phyloP scores from a whole-genome alignment of 768 basidiomycete species.

The Trametes maxima region DNA sequence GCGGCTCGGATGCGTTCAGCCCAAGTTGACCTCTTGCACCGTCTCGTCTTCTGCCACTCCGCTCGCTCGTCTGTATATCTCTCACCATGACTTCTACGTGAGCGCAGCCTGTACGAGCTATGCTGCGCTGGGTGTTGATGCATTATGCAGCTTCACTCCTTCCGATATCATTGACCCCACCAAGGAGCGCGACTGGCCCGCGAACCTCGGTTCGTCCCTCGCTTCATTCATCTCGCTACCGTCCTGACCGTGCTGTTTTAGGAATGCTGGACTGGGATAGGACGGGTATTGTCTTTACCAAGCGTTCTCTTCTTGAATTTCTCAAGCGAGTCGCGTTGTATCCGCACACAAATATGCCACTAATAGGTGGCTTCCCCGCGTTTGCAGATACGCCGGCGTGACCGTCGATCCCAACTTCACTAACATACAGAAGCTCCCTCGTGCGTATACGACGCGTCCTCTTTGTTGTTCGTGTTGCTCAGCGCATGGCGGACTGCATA shows the following conservation, averaged over 20 bases:
- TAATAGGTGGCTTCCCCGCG: slow-evolving; percentile 11
- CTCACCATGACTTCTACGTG: background rate
- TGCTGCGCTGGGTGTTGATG: background rate
- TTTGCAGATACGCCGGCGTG: slow-evolving; percentile 63
- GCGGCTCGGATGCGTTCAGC: slow-evolving; percentile 3
- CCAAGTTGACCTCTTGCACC: background rate
- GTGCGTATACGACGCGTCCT: slow-evolving; percentile 40
- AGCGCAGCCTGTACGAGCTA: slow-evolving; percentile 34
- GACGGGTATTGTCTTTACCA: slow-evolving; percentile 78
- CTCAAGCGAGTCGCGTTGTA: slow-evolving; percentile 54
- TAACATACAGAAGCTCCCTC: slow-evolving; percentile 75
- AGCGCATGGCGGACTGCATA: slow-evolving; percentile 30
- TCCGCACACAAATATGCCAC: slow-evolving; percentile 9
- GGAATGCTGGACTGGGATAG: slow-evolving; percentile 83
- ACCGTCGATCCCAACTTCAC: slow-evolving; percentile 77
- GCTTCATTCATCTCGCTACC: background rate
- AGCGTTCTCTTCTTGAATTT: slow-evolving; percentile 75
- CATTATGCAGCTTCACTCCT: slow-evolving; percentile 56
- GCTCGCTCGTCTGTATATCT: background rate
- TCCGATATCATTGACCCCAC: slow-evolving; percentile 56
- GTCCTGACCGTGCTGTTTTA: slow-evolving; percentile 28
- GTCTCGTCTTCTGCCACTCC: background rate
- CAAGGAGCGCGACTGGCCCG: slow-evolving; percentile 75
- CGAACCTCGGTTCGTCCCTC: slow-evolving; percentile 56
- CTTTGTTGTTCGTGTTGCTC: slow-evolving; percentile 1